Evolutionary conservation across 129 eudicot species (phyloP).

Genomic region (Flaveria trinervia): DNA sequence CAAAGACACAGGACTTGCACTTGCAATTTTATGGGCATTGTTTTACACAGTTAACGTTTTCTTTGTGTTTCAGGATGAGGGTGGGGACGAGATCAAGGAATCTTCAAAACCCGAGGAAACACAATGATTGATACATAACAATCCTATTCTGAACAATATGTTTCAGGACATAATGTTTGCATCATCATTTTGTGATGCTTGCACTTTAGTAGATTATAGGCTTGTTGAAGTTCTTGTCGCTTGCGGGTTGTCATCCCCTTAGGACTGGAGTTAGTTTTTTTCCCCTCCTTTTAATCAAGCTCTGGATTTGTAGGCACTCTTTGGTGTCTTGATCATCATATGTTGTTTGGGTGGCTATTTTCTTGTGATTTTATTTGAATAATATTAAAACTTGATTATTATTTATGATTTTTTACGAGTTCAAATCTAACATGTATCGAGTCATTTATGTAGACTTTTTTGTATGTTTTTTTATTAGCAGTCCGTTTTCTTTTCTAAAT

Average conservation of each 20-base stretch:
- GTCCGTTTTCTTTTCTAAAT: neutral
- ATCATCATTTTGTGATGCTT: neutral
- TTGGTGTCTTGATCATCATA: constrained; percentile 15
- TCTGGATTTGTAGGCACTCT: constrained; percentile 25
- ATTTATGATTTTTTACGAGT: too few species aligned
- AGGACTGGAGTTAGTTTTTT: constrained; percentile 18
- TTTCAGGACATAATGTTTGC: constrained; percentile 27
- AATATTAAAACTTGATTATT: too few species aligned
- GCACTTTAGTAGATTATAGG: constrained; percentile 21
- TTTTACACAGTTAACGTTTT: neutral
- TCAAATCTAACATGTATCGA: neutral
- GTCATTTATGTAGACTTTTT: neutral
- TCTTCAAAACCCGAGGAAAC: constrained; percentile 63
- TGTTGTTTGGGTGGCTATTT: constrained; percentile 22
- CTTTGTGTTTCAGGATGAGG: constrained; percentile 60
- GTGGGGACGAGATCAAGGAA: constrained; percentile 90
- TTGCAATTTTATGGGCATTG: neutral
- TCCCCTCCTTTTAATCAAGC: constrained; percentile 17
- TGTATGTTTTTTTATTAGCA: neutral
- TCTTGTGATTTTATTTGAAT: too few species aligned
- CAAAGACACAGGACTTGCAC: neutral
- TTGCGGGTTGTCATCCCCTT: constrained; percentile 20
- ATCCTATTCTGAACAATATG: constrained; percentile 23
- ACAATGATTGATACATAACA: constrained; percentile 41
- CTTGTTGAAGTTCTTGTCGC: constrained; percentile 30